Percentiles rank a stretch among this genome's conserved stretches.
Conservation (phyloP, 257 asterid genomes). For the Solanum megistacrolobum region DNA sequence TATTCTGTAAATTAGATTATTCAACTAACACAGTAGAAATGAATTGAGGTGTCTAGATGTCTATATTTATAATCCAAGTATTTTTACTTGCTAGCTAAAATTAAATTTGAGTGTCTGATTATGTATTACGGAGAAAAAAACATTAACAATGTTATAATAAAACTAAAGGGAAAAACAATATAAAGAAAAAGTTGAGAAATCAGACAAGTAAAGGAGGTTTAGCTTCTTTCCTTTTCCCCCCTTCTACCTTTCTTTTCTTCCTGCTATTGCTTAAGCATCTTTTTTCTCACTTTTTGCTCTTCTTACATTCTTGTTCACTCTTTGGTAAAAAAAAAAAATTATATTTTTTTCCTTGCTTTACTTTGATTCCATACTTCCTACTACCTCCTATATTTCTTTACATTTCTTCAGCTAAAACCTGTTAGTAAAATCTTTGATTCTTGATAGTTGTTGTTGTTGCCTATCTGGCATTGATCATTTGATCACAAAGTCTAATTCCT, state of each 20-base stretch:
- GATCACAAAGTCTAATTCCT: constrained; percentile 24
- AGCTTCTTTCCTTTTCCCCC: constrained; percentile 24
- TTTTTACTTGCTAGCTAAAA: background rate
- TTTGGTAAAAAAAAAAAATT: constrained; percentile 1
- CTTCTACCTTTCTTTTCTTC: constrained; percentile 45
- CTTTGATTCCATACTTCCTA: constrained; percentile 20
- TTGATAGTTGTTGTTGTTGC: constrained; percentile 14
- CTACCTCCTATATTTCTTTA: constrained; percentile 21
- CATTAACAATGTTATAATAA: background rate
- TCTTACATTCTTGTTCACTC: constrained; percentile 23
- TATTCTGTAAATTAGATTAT: no score
- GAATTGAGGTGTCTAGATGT: background rate
- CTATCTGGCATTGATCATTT: constrained; percentile 37
- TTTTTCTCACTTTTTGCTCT: constrained; percentile 26
- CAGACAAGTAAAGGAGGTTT: constrained; percentile 26
- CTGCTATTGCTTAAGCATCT: constrained; percentile 60
- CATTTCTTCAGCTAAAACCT: constrained; percentile 31
- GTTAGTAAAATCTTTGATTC: constrained; percentile 22
- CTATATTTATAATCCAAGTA: background rate
- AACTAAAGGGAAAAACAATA: background rate
- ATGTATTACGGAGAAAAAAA: background rate
- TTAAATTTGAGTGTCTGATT: background rate
- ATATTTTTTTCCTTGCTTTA: constrained; percentile 20
- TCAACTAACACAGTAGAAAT: background rate
- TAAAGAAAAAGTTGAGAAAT: constrained; percentile 20